These are phyloP conservation scores for Centella asiatica DNA, from an alignment of 129 eudicot species.

Conservation along the genomic window DNA sequence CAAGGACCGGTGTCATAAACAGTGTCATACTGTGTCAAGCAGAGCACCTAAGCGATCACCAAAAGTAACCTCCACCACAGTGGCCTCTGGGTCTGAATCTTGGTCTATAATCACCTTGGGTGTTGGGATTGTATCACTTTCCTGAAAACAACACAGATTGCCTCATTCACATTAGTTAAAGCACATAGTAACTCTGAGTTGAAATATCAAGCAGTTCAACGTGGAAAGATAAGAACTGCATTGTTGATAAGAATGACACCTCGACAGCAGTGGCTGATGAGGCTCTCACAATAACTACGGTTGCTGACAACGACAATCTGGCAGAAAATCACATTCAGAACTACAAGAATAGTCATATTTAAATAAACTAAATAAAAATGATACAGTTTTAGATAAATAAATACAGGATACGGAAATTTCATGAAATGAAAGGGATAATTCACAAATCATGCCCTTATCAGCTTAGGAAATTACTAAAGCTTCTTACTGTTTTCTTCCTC, in stretches of 20 bases:
- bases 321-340: conserved; percentile 15
- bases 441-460: too few relatives aligned
- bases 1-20: neutral
- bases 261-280: conserved; percentile 62
- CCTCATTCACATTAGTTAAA: neutral
- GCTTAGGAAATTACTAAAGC: too few relatives aligned
- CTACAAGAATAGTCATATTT: conserved; percentile 4
- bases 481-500: too few relatives aligned
- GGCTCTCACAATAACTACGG: conserved; percentile 44
- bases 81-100: conserved; percentile 79
- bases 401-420: too few relatives aligned
- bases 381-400: neutral
- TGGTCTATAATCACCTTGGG: conserved; percentile 83
- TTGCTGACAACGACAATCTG: conserved; percentile 42
- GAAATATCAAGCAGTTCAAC: neutral
- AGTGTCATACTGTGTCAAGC: conserved; percentile 64
- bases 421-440: too few relatives aligned
- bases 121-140: conserved; percentile 58
- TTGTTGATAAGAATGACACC: conserved; percentile 30
- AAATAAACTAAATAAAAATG: conserved; percentile 5
- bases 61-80: conserved; percentile 72
- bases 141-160: conserved; percentile 27
- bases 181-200: neutral
- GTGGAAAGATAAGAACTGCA: neutral
- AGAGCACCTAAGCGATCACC: conserved; percentile 98